Evolutionary conservation across 345 rosid genomes (phyloP).

Genomic region (Bruguiera gymnorhiza): DNA sequence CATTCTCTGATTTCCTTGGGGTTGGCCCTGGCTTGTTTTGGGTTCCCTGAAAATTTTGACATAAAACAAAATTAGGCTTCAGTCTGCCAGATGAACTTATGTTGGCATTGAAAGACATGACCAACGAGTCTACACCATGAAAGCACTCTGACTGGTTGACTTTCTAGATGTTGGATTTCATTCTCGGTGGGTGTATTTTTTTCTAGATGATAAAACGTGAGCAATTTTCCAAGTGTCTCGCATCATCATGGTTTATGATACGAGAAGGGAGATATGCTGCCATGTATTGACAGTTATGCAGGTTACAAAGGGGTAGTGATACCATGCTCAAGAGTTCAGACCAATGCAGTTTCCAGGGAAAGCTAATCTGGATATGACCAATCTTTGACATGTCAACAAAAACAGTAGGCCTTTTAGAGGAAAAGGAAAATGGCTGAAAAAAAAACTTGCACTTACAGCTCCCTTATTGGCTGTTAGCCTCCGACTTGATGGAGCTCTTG

Average conservation of each 20-base stretch:
- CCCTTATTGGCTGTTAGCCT: conserved; percentile 59
- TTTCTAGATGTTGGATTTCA: neutral
- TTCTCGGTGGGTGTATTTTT: too few relatives aligned
- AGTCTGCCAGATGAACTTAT: neutral
- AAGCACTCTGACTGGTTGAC: neutral
- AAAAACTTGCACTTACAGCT: conserved; percentile 39
- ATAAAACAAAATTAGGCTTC: neutral
- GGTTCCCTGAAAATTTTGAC: conserved; percentile 37
- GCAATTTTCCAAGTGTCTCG: too few relatives aligned
- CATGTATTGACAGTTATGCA: too few relatives aligned
- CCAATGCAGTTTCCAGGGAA: neutral
- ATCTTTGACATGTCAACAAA: neutral
- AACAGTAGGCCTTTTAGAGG: neutral
- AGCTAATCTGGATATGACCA: neutral
- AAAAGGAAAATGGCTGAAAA: neutral
- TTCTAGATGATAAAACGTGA: too few relatives aligned
- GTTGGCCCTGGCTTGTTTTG: conserved; percentile 42
- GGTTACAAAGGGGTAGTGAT: too few relatives aligned
- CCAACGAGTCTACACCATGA: neutral
- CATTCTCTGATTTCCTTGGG: conserved; percentile 43
- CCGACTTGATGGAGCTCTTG: conserved; percentile 76
- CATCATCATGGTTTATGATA: too few relatives aligned
- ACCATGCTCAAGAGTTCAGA: neutral
- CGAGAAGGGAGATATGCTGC: neutral
- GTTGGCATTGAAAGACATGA: neutral